These are phyloP conservation scores for Penicillium vulpinum DNA, from an alignment of 2,329 filamentous ascomycete genomes.

Conservation along the genomic window DNA sequence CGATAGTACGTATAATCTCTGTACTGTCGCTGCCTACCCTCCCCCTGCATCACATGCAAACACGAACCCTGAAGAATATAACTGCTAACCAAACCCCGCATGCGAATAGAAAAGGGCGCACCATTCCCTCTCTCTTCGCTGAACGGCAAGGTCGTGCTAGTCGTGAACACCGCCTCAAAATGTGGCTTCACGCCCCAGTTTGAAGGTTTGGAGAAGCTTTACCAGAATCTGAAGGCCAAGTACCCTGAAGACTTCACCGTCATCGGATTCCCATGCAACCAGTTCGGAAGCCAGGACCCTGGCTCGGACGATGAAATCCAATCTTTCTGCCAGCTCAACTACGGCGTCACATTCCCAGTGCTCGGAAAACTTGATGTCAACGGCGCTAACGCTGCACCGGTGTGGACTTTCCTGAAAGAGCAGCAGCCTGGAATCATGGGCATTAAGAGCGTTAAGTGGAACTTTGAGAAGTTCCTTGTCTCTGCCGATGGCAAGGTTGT, in stretches of 20 bases:
- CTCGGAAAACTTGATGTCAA: constrained; percentile 94
- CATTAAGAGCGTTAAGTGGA: constrained; percentile 94
- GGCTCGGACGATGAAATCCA: constrained; percentile 79
- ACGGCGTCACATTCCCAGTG: constrained; percentile 88
- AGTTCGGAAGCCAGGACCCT: constrained; percentile 90
- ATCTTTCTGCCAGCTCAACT: constrained; percentile 87
- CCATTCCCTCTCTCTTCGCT: constrained; percentile 69
- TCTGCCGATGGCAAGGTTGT: constrained; percentile 82
- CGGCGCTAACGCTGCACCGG: constrained; percentile 73
- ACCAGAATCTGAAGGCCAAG: constrained; percentile 70
- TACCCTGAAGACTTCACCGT: constrained; percentile 78
- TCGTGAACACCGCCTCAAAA: constrained; percentile 98
- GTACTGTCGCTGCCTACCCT: neutral
- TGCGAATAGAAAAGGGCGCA: constrained; percentile 65
- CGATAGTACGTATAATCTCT: constrained; percentile 50
- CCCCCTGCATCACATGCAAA: neutral
- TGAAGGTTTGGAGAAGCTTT: constrained; percentile 83
- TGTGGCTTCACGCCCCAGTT: constrained; percentile 99
- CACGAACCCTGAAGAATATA: neutral
- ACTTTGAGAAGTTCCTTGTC: constrained; percentile 98
- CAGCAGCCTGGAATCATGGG: constrained; percentile 80
- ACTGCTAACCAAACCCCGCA: constrained; percentile 7
- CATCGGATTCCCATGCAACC: constrained; percentile 97
- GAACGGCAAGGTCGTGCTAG: constrained; percentile 88
- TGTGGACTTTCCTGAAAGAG: constrained; percentile 73